Evolutionary conservation across 2,329 filamentous ascomycete genomes (phyloP).

Genomic region (Esteya vermicola): DNA sequence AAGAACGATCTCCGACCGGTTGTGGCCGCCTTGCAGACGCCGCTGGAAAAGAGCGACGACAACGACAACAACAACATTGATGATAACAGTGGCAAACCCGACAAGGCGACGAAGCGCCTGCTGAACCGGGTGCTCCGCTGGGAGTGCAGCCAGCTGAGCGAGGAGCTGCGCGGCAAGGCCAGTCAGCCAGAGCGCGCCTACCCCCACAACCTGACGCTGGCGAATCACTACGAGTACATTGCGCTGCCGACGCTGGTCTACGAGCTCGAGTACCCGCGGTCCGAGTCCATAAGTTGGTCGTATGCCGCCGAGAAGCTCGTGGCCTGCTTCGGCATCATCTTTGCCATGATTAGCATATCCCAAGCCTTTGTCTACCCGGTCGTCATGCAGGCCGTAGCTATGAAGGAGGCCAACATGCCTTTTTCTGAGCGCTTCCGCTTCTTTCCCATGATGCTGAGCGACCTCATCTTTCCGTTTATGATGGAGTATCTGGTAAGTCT

Average conservation of each 20-base stretch:
- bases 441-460: conserved; percentile 62
- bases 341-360: conserved; percentile 66
- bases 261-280: conserved; percentile 62
- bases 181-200: conserved; percentile 38
- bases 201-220: conserved; percentile 51
- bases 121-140: conserved; percentile 53
- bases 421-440: conserved; percentile 45
- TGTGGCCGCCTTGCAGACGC: conserved; percentile 45
- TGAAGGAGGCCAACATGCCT: conserved; percentile 52
- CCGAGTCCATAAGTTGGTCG: conserved; percentile 53
- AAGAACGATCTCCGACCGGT: conserved; percentile 35
- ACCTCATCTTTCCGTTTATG: conserved; percentile 66
- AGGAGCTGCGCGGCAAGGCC: conserved; percentile 52
- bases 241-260: conserved; percentile 65
- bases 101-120: no score
- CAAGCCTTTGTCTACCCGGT: conserved; percentile 68
- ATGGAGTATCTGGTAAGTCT: conserved; percentile 51
- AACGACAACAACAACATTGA: no score
- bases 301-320: conserved; percentile 60
- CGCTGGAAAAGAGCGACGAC: no score
- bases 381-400: conserved; percentile 49
- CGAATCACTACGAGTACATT: conserved; percentile 58
- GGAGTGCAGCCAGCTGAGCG: conserved; percentile 49
- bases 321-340: conserved; percentile 58
- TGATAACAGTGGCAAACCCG: no score